These are phyloP conservation scores for Erodium texanum DNA, from an alignment of 441 rosid species.

Conservation along the genomic window DNA sequence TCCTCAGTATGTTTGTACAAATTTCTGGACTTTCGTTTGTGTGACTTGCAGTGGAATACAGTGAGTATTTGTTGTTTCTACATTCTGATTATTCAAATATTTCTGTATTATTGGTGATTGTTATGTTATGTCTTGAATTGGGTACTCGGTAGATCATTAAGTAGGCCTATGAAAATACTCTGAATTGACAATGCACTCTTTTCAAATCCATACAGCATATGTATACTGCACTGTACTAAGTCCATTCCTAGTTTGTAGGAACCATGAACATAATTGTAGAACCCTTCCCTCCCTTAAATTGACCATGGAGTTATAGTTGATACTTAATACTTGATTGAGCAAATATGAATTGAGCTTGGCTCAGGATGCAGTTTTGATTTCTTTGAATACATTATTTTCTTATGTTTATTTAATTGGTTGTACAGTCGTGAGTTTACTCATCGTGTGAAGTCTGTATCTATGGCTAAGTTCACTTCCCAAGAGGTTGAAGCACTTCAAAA, in stretches of 20 bases:
- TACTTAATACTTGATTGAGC: neutral
- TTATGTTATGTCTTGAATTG: neutral
- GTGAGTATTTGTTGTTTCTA: conserved; percentile 40
- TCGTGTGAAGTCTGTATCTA: conserved; percentile 94
- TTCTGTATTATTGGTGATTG: neutral
- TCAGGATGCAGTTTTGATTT: conserved; percentile 7
- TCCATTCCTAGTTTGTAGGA: neutral
- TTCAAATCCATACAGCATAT: neutral
- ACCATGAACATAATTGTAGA: neutral
- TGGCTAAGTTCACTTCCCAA: conserved; percentile 87
- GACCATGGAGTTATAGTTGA: too few species aligned
- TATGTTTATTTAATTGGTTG: conserved; percentile 10
- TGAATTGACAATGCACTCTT: neutral
- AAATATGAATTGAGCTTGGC: neutral
- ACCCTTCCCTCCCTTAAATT: neutral
- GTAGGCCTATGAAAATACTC: neutral
- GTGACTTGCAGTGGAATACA: conserved; percentile 92
- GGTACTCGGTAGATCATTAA: neutral
- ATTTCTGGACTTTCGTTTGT: conserved; percentile 89
- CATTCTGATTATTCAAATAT: neutral
- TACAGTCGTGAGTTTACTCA: conserved; percentile 94
- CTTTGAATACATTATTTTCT: neutral
- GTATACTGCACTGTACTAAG: neutral
- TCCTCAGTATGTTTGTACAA: conserved; percentile 92
- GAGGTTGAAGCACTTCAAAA: conserved; percentile 95